Evolutionary conservation across 495 filamentous ascomycete species (phyloP), one percentile per base, ranked within the genome.

Genomic region (Neurospora sp.): DNA sequence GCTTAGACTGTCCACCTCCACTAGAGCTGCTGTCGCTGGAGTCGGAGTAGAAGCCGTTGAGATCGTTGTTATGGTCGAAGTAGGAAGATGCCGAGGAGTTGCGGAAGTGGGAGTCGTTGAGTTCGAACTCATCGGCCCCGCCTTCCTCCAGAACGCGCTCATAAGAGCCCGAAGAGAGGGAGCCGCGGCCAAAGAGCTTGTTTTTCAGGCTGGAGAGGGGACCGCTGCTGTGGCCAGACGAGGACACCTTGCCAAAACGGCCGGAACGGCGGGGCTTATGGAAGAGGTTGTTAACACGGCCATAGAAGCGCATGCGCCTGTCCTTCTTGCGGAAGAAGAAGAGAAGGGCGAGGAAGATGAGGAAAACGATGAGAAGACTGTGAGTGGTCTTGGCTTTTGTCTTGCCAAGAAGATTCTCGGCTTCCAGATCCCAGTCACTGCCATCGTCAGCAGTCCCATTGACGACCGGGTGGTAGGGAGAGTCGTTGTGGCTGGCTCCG

Each of bases 71-170:
- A 35, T 89, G 88, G 61, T 71, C 71, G 16, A 41, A 70, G 27
- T 38, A 70, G 22, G 68, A 70, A 16, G 68, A 71, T 1, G 86
- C 89, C 31, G 53, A 65, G 47, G 47, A 31, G 14, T 65, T 65
- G 14, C 27, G 53, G 53, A 35, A 65, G 22, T 90, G 90, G 53
- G 85, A 83, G 20, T 87, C 87, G 20, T 86, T 87, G 5, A 96
- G 85, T 78, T 97, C 94, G 73, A 94, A 92, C 12, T 91, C 89
- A 42, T 86, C 81, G 2, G 77, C 81, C 3, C 86, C 86, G 12
- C 92, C 94, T 73, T 93, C 91, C 80, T 97, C 94, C 69, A 97
- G 81, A 14, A 98, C 91, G 20, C 93, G 90, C 79, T 97, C 94
- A 75, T 97, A 97, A 9, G 87, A 77, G 2, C 83, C 82, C 5